These are phyloP conservation scores for Sonneratia caseolaris DNA, from an alignment of 345 rosid species.

Conservation along the genomic window DNA sequence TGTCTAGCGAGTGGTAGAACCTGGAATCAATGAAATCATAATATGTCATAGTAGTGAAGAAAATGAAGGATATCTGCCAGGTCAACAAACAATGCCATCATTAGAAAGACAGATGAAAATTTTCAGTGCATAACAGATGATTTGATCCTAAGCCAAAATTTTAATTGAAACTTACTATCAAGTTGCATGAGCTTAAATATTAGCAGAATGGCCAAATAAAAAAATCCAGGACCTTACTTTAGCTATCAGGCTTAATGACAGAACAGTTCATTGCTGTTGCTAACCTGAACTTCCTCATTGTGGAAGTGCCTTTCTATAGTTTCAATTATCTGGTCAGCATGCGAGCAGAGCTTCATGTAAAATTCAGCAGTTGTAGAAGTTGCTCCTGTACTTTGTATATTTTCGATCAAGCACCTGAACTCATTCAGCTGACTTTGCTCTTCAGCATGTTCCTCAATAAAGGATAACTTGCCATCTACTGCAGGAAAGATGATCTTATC, in stretches of 20 bases:
- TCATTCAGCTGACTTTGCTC: constrained; percentile 74
- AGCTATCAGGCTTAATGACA: neutral
- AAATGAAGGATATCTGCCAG: neutral
- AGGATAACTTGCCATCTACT: constrained; percentile 64
- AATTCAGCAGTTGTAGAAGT: constrained; percentile 57
- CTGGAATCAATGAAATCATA: constrained; percentile 32
- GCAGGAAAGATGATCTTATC: constrained; percentile 89
- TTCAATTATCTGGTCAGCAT: constrained; percentile 83
- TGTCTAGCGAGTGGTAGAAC: constrained; percentile 78
- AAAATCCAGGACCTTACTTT: neutral
- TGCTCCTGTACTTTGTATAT: constrained; percentile 63
- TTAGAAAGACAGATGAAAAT: neutral
- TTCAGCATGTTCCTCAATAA: constrained; percentile 69
- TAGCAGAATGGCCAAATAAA: neutral
- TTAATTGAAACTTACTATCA: neutral
- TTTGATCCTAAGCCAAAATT: neutral
- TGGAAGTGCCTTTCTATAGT: constrained; percentile 63
- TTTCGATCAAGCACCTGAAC: constrained; percentile 69
- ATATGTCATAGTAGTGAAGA: constrained; percentile 1
- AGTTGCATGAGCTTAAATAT: neutral
- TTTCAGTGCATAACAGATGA: neutral
- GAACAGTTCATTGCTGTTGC: constrained; percentile 1
- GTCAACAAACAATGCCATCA: neutral
- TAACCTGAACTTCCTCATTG: constrained; percentile 81
- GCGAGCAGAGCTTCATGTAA: constrained; percentile 63